Conservation (phyloP, 2,329 filamentous ascomycete species). For the Exophiala oligosperma region DNA sequence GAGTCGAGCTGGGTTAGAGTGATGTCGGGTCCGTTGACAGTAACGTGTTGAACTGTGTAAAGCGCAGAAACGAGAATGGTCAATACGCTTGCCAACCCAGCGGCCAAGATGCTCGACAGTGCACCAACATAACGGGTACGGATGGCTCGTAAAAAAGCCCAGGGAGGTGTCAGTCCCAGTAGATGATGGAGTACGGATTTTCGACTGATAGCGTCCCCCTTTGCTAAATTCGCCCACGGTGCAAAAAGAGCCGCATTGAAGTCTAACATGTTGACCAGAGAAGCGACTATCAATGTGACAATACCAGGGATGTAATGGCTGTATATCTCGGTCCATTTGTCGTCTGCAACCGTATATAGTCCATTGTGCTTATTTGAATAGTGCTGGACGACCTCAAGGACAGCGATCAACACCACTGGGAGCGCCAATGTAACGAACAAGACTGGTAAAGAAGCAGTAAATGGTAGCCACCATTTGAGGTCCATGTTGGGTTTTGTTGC, state of each 20-base stretch:
- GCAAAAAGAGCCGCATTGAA: slow-evolving; percentile 29
- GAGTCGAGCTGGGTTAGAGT: slow-evolving; percentile 32
- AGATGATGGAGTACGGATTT: slow-evolving; percentile 27
- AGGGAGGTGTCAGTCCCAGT: slow-evolving; percentile 22
- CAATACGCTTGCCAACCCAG: slow-evolving; percentile 26
- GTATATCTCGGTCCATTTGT: slow-evolving; percentile 29
- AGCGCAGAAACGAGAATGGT: slow-evolving; percentile 34
- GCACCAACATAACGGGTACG: slow-evolving; percentile 26
- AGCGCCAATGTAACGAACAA: slow-evolving; percentile 27
- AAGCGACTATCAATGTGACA: slow-evolving; percentile 27
- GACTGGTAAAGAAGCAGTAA: slow-evolving; percentile 23
- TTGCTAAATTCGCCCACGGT: slow-evolving; percentile 25
- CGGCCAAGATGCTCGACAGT: slow-evolving; percentile 28
- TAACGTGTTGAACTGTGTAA: slow-evolving; percentile 32
- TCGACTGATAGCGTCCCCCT: slow-evolving; percentile 19
- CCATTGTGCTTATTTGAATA: slow-evolving; percentile 31
- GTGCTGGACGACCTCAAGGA: slow-evolving; percentile 26
- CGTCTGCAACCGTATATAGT: slow-evolving; percentile 26
- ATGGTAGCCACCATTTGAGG: slow-evolving; percentile 26
- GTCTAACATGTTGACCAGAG: slow-evolving; percentile 28
- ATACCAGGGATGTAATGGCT: slow-evolving; percentile 35
- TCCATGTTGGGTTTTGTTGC: slow-evolving; percentile 11
- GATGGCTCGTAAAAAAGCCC: slow-evolving; percentile 21
- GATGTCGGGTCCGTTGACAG: slow-evolving; percentile 23
- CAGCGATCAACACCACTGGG: slow-evolving; percentile 23